Conservation (phyloP, 2,329 filamentous ascomycete genomes). For the Aspergillus sp. region DNA sequence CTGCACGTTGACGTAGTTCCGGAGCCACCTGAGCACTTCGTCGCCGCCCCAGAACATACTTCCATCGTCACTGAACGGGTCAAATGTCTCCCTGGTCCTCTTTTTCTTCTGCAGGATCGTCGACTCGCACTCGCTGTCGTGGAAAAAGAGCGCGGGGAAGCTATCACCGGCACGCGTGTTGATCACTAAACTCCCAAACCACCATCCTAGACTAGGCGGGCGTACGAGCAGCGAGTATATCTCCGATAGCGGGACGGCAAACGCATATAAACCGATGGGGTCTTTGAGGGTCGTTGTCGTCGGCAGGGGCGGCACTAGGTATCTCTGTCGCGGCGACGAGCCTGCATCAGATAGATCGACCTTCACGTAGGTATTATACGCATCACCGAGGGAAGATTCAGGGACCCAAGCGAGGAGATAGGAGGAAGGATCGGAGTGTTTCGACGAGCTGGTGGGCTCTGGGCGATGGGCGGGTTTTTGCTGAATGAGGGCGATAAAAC, state of each 20-base stretch:
- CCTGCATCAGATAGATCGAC: slow-evolving; percentile 81
- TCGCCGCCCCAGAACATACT: slow-evolving; percentile 94
- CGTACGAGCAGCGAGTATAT: slow-evolving; percentile 87
- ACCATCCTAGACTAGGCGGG: slow-evolving; percentile 92
- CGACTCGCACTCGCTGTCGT: slow-evolving; percentile 92
- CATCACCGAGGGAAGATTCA: slow-evolving; percentile 78
- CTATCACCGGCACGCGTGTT: slow-evolving; percentile 86
- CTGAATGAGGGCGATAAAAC: slow-evolving; percentile 87
- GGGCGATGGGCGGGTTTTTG: slow-evolving; percentile 57
- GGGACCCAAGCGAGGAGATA: slow-evolving; percentile 90
- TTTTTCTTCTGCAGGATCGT: slow-evolving; percentile 92
- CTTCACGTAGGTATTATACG: slow-evolving; percentile 85
- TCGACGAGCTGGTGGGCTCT: slow-evolving; percentile 3
- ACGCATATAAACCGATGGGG: slow-evolving; percentile 73
- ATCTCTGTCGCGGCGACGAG: slow-evolving; percentile 75
- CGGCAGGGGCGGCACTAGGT: slow-evolving; percentile 85
- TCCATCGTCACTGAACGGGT: slow-evolving; percentile 78
- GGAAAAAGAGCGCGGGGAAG: slow-evolving; percentile 94
- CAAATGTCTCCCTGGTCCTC: slow-evolving; percentile 73
- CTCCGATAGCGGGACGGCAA: slow-evolving; percentile 81
- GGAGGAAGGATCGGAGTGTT: slow-evolving; percentile 53
- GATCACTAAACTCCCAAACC: slow-evolving; percentile 93
- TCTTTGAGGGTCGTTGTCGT: slow-evolving; percentile 70
- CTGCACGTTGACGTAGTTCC: slow-evolving; percentile 74
- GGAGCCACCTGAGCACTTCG: slow-evolving; percentile 86